Conservation (phyloP, 163 green algal species). For the Chlamydomonas reinhardtii region DNA sequence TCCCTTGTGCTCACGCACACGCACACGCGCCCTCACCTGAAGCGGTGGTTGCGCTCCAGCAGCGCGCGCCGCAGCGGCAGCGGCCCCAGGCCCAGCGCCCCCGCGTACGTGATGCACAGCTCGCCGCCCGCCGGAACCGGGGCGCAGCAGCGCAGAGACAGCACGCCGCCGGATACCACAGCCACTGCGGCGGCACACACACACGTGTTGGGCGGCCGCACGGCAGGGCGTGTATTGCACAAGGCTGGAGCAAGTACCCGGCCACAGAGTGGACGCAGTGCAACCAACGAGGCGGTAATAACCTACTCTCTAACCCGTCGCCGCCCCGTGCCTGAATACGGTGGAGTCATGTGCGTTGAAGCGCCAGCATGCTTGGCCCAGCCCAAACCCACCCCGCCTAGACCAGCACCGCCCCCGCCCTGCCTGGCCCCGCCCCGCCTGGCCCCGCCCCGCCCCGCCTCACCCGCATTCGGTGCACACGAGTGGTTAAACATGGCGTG, state of each 20-base stretch:
- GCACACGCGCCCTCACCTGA: neutral
- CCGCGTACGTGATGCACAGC: slow-evolving; percentile 33
- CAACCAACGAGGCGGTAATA: no score
- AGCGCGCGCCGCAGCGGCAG: slow-evolving; percentile 36
- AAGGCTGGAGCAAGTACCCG: no score
- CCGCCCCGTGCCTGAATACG: no score
- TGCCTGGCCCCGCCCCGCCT: neutral
- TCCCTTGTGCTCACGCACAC: neutral
- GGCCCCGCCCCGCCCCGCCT: neutral
- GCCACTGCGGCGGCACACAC: neutral
- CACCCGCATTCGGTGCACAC: slow-evolving; percentile 41
- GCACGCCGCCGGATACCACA: neutral
- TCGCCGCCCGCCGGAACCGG: slow-evolving; percentile 14
- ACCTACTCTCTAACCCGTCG: no score
- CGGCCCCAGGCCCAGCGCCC: slow-evolving; percentile 37
- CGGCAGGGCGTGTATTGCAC: no score
- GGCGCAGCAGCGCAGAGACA: slow-evolving; percentile 16
- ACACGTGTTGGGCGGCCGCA: no score
- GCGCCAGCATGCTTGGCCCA: no score
- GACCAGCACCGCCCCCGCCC: no score
- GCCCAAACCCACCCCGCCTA: no score
- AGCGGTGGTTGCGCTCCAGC: slow-evolving; percentile 40
- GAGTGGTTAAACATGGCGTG: slow-evolving; percentile 46
- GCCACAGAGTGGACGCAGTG: no score
- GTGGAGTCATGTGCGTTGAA: no score